Base-by-base conservation (phyloP, 2,329 filamentous ascomycete genomes). In the Sphaceloma murrayae region DNA sequence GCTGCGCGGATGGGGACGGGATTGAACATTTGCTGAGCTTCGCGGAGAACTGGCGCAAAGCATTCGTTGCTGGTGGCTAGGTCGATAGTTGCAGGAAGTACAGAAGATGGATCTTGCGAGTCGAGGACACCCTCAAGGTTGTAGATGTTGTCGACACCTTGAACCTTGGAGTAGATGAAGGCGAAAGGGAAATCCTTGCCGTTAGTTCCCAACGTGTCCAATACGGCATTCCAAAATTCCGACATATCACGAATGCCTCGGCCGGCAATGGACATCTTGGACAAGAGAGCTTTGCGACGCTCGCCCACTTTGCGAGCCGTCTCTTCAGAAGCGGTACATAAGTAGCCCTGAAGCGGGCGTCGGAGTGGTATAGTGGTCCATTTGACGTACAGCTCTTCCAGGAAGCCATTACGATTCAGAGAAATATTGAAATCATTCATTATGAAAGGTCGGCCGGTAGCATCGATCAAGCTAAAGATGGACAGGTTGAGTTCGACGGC, bases 181-280 rank as follows among this genome's bases (percentile, higher is more conserved):
- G 46, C 48, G 21, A 50, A 50, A 29, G 48, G 48, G 14, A 50
- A 48, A n/a, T 46, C 40, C 19, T 26, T 31, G 4, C 42, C 34
- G 17, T 50, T 42, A 10, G 36, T 16, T 6, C 31, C 29, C 6
- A 46, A 9, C 8, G 34, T 44, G 14, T 34, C n/a, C 5, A 40
- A 33, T 6, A 48, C 39, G 6, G 13, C 33, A 14, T 43, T 30
- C 48, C 48, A 50, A 18, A 50, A 46, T 2, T 38, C 13, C 6
- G 24, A 13, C 33, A 45, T 43, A 10, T 48, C 46, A 8, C 39
- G 19, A 21, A 43, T 26, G 9, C 31, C 32, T 16, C 31, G 26
- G 42, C 46, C 46, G 17, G 34, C 32, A 14, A 31, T 26, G 3
- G 33, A 43, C 5, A 50, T 14, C 6, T 32, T 43, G 7, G 42